These are phyloP conservation scores for Allium sativum DNA, from an alignment of 106 monocot species.

Conservation along the genomic window DNA sequence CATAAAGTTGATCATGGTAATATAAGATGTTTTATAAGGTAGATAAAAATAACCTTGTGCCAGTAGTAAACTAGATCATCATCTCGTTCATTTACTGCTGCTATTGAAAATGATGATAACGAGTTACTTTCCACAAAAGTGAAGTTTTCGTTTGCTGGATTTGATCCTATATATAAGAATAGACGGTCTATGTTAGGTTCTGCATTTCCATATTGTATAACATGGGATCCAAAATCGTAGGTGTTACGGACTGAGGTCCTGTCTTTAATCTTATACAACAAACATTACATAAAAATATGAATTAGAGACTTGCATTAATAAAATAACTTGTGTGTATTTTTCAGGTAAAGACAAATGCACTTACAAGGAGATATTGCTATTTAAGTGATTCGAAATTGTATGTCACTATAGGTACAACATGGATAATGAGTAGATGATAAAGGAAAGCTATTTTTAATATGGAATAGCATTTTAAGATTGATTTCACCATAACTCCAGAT, in stretches of 20 bases:
- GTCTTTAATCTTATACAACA: conserved; percentile 43
- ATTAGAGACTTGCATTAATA: background rate
- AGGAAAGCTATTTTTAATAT: too few relatives aligned
- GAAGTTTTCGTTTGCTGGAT: conserved; percentile 66
- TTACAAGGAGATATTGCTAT: conserved; percentile 70
- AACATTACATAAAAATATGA: background rate
- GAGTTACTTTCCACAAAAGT: conserved; percentile 60
- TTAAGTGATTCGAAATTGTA: conserved; percentile 69
- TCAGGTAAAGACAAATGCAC: too few relatives aligned
- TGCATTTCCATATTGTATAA: conserved; percentile 78
- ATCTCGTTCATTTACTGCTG: conserved; percentile 73
- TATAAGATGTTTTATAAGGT: too few relatives aligned
- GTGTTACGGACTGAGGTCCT: conserved; percentile 43
- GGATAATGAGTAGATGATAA: too few relatives aligned
- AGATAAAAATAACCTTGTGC: conserved; percentile 52
- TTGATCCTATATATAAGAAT: conserved; percentile 63
- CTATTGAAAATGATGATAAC: conserved; percentile 36
- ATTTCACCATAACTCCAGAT: too few relatives aligned
- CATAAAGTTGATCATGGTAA: too few relatives aligned
- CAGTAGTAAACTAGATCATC: conserved; percentile 85
- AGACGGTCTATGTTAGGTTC: conserved; percentile 27
- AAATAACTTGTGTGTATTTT: background rate
- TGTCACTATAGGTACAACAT: conserved; percentile 67
- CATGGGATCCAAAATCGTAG: conserved; percentile 62
- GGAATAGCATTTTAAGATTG: too few relatives aligned